Evolutionary conservation across 139 green algal genomes (phyloP).

Genomic region (Closterium sp.): DNA sequence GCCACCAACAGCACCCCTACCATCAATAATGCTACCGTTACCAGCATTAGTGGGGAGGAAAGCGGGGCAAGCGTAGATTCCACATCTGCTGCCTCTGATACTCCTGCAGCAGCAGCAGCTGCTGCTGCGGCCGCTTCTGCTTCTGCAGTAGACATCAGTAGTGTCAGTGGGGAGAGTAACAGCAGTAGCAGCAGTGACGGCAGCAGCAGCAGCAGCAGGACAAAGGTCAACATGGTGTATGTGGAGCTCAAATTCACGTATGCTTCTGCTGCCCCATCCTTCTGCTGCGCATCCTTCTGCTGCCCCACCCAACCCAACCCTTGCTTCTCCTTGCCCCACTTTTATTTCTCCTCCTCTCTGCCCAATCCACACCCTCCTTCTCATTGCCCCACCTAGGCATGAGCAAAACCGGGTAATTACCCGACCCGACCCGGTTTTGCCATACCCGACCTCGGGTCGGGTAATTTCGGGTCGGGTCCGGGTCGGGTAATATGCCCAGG

Average conservation of each 20-base stretch:
- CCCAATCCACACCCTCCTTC: too few relatives aligned
- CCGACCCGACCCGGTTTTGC: too few relatives aligned
- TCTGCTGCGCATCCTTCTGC: too few relatives aligned
- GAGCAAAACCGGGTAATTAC: too few relatives aligned
- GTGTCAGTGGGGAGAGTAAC: not conserved
- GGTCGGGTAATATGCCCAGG: too few relatives aligned
- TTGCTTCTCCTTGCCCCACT: too few relatives aligned
- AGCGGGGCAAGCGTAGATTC: not conserved
- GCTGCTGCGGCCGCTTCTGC: not conserved
- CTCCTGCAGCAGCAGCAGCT: too few relatives aligned
- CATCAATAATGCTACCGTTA: not conserved
- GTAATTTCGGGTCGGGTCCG: too few relatives aligned
- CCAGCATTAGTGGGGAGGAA: not conserved
- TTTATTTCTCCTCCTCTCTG: too few relatives aligned
- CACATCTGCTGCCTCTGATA: not conserved
- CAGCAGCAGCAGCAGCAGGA: not conserved
- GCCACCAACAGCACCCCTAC: not conserved
- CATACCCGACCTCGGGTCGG: too few relatives aligned
- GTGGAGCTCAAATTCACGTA: not conserved
- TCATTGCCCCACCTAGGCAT: too few relatives aligned
- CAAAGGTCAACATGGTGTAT: not conserved
- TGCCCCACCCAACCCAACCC: too few relatives aligned
- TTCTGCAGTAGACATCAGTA: not conserved
- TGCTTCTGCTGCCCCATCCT: not conserved
- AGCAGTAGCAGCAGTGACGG: not conserved